Evolutionary conservation across 192 early-diverging fungal genomes (phyloP), one percentile per base, ranked within the genome.

Genomic region (Coemansia reversa): DNA sequence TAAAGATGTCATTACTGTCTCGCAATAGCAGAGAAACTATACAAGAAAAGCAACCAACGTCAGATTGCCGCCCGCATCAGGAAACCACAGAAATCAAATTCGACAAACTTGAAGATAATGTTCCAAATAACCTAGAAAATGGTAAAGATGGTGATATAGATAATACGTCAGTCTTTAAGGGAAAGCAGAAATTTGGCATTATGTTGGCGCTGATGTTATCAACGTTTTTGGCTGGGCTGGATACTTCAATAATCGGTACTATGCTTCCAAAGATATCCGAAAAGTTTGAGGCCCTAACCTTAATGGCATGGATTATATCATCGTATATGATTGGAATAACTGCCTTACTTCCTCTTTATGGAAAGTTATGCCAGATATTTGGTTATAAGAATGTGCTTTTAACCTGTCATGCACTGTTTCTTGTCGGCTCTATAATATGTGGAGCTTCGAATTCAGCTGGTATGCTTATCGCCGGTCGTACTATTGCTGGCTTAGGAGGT

Each of bases 351-450:
- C 91, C 92, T 4, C 62, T 92, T 14, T 94, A 90, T 81, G 90
- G 90, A 49, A 87, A 86, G 62, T 67, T 92, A 18, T 86, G 90
- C 32, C 89, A 95, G 62, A 91, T 94, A 49, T 94, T 91, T 81
- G 95, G 90, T 20, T 86, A 86, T 57, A 81, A 84, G 58, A 55
- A 67, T 4, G 76, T 85, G 8, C 57, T 89, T 51, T 56, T 90
- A 0, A 72, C 83, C 42, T 83, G 84, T 14, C 68, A 76, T 33
- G 60, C 69, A 7, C 57, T 89, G 27, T 86, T 87, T 47, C 69
- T 85, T 8, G 50, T 79, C 18, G 83, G 84, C 23, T 84, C 82
- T 42, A 75, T 84, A 63, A 42, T 79, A n/a, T 72, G 80, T 60
- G 85, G 83, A 45, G 80, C 77, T 32, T 81, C 88, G 0, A 81